Percentiles rank a stretch among this genome's conserved stretches.
Evolutionary conservation across 768 basidiomycete species (phyloP).

Genomic region (Mycena sanguinolenta): DNA sequence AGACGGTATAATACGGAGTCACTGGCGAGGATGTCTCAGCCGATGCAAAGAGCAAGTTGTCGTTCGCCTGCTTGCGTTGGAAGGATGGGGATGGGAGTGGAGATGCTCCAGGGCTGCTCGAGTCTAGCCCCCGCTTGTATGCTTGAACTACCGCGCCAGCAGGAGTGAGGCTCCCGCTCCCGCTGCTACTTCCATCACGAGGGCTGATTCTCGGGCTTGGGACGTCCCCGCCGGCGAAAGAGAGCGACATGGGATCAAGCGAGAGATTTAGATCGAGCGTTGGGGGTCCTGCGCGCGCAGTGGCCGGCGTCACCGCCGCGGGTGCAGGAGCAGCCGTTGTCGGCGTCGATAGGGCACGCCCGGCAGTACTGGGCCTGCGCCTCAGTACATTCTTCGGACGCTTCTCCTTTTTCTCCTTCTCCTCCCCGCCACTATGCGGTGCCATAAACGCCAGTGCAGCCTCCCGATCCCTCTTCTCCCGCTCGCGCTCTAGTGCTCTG

Average conservation of each 20-base stretch:
- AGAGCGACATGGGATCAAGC: constrained; percentile 27
- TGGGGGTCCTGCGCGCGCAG: constrained; percentile 19
- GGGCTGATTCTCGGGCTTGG: constrained; percentile 6
- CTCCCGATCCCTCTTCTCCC: constrained; percentile 41
- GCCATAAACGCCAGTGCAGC: constrained; percentile 30
- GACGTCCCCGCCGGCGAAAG: background rate
- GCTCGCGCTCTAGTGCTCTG: constrained; percentile 37
- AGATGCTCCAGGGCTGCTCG: constrained; percentile 13
- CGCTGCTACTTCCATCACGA: constrained; percentile 25
- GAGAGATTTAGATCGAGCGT: constrained; percentile 33
- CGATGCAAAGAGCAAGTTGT: constrained; percentile 12
- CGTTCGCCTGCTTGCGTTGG: constrained; percentile 16
- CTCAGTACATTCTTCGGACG: constrained; percentile 42
- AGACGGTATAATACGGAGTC: constrained; percentile 70
- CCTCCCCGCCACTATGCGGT: constrained; percentile 28
- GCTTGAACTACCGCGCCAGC: constrained; percentile 37
- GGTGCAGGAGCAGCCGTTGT: constrained; percentile 5
- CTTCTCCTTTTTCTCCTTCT: constrained; percentile 45
- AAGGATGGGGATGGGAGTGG: constrained; percentile 31
- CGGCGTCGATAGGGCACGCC: constrained; percentile 13
- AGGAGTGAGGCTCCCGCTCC: constrained; percentile 34
- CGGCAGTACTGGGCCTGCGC: constrained; percentile 35
- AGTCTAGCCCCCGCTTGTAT: constrained; percentile 34
- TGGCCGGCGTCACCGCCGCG: constrained; percentile 4
- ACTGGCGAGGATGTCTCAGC: constrained; percentile 26